Evolutionary conservation across 2,329 filamentous ascomycete genomes (phyloP).

Genomic region (Colletotrichum higginsianum): DNA sequence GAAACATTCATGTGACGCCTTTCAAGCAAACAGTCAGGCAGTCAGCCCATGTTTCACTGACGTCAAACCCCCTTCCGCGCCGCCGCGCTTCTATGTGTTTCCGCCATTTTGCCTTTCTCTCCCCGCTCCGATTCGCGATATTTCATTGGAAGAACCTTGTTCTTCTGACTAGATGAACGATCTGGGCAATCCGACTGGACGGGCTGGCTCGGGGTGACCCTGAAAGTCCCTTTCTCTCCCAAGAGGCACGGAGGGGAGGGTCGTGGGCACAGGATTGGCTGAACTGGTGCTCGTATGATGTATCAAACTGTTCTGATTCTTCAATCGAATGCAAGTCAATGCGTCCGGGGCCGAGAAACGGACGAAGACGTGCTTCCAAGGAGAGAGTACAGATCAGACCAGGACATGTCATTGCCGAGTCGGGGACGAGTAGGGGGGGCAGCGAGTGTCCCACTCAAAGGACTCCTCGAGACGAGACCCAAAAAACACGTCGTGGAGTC

Average conservation of each 20-base stretch:
- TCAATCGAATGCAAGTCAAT: too few relatives aligned
- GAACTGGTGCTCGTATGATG: background rate
- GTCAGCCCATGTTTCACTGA: constrained; percentile 8
- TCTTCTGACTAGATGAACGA: background rate
- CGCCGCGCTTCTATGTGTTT: background rate
- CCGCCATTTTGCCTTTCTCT: constrained; percentile 4
- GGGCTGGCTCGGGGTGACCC: background rate
- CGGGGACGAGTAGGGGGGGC: background rate
- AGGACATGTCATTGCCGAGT: background rate
- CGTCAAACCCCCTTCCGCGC: background rate
- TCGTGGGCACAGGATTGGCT: background rate
- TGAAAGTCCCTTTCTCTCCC: background rate
- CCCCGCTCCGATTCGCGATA: background rate
- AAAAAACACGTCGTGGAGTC: too few relatives aligned
- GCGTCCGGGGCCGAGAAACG: background rate
- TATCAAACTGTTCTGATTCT: background rate
- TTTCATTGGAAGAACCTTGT: background rate
- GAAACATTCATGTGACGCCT: background rate
- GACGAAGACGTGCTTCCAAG: background rate
- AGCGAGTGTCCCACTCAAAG: background rate
- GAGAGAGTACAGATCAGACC: background rate
- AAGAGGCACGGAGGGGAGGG: background rate
- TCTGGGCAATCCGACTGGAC: background rate
- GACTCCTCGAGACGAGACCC: background rate
- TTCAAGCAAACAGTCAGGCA: too few relatives aligned